Evolutionary conservation across 202 grass and related monocot species (phyloP), one percentile per base, ranked within the genome.

Genomic region (Panicum hallii): DNA sequence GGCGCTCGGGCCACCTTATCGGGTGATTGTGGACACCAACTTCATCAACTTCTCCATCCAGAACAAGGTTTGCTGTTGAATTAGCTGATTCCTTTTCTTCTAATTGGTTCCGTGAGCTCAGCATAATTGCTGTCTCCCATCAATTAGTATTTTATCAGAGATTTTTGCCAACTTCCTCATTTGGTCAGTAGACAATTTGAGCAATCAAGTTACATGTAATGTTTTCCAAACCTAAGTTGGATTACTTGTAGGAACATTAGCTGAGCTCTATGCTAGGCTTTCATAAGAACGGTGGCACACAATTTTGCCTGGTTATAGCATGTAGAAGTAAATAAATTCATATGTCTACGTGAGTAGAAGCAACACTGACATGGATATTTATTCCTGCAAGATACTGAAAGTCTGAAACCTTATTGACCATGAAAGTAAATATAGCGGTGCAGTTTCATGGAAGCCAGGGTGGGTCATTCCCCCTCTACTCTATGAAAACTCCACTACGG

Each of bases 21-120:
- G 88, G 73, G 93, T 99, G 55, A 99, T 99, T 38, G 96, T 99
- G n/a, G 96, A 99, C 69, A 99, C 96, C 82, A 99, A 99, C 50
- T 99, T 99, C 81, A 95, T 95, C 65, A 95, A 99, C 54, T 99
- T 99, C 88, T 99, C 96, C 49, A 96, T 99, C 15, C 96, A 96
- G 76, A 99, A 96, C 77, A 96, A 96, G 89, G 91, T 92, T 23
- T 14, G 42, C 36, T 20, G 45, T 28, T 46, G 65, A 50, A 63
- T 53, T 38, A n/a, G 0, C 22, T 54, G 2, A 7, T 30, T 78
- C 52, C 57, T 65, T 67, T 40, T 19, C 52, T 66, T 42, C 1
- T 46, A 19, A 60, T 52, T 74, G 38, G 30, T 86, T 83, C 14
- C 1, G 6, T 41, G 5, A 56, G 32, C 7, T 32, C 7, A 11